phyloP scores from a whole-genome alignment of 1,139 yeast genomes.

The Debaryomycetaceae sp. region DNA sequence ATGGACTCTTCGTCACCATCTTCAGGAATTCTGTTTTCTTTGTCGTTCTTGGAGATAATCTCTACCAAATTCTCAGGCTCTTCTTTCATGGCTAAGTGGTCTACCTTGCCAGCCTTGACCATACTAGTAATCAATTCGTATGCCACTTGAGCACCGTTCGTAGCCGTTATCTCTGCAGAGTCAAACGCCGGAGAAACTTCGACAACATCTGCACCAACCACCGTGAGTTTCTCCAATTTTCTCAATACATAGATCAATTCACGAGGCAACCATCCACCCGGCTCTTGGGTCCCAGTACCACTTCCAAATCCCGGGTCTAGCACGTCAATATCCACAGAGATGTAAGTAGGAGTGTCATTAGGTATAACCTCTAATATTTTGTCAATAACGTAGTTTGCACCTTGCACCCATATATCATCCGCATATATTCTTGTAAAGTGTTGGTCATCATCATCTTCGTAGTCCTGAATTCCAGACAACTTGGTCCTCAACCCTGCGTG shows the following conservation, averaged over 20 bases:
- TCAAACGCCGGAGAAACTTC: conserved; percentile 78
- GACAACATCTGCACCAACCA: conserved; percentile 78
- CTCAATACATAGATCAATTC: conserved; percentile 65
- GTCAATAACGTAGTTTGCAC: conserved; percentile 51
- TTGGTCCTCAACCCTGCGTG: conserved; percentile 76
- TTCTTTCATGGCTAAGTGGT: conserved; percentile 6
- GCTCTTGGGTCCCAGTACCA: conserved; percentile 82
- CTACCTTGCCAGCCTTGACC: conserved; percentile 55
- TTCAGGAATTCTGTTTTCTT: not conserved
- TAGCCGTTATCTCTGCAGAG: conserved; percentile 66
- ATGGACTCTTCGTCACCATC: conserved; percentile 5
- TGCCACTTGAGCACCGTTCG: conserved; percentile 76
- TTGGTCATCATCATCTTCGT: conserved; percentile 59
- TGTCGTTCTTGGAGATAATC: conserved; percentile 1
- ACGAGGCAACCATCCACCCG: conserved; percentile 79
- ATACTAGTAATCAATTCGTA: conserved; percentile 66
- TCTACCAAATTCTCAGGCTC: conserved; percentile 5
- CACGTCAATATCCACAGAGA: conserved; percentile 77
- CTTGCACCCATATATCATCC: conserved; percentile 67
- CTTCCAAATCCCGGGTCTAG: conserved; percentile 78
- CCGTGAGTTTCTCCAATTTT: conserved; percentile 51
- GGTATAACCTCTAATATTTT: conserved; percentile 45
- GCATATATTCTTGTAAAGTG: conserved; percentile 63
- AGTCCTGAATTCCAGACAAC: conserved; percentile 60
- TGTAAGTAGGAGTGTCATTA: conserved; percentile 58